Base-by-base conservation (phyloP, 208 protist genomes). In the Leishmania mexicana region DNA sequence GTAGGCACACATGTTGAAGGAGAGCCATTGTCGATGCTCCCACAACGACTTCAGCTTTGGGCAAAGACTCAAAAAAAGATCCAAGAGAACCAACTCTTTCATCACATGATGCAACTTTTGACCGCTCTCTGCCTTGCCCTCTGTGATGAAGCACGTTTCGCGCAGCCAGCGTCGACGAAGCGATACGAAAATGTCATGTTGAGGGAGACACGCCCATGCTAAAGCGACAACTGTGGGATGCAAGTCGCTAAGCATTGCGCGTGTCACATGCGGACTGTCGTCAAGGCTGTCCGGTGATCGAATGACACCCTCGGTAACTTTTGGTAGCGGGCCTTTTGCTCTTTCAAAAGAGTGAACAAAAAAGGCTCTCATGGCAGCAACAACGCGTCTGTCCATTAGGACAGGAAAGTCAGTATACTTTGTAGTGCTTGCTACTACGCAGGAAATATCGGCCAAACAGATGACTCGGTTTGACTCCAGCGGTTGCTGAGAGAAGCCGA, bases 1-100 rank as follows among this genome's bases (percentile, higher is more conserved):
- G 24, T 47, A 19, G 31, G 0, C n/a, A 28, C 85, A 8, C 31
- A 94, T 64, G 10, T 80, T 72, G 24, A 58, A 75, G 60, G 81
- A 70, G 24, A 95, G 57, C 88, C 89, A 92, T 49, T 78, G 79
- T n/a, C 92, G 89, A 77, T 92, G 71, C 62, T 87, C 81, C 90
- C 92, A 95, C 42, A 95, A 70, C 3, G 78, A 78, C n/a, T 88
- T 86, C 3, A 75, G 62, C 65, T 95, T 95, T 31, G 86, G 75
- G 57, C 78, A 57, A 24, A 81, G 76, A 79, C 85, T 91, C 4
- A 95, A 54, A 2, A 93, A 58, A 21, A 95, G 83, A 31, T 90
- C 87, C 3, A 84, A 78, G 13, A 95, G 75, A 38, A 91, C 62
- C 24, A 86, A 53, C 54, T 93, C 92, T 62, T 87, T 79, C 31